These are phyloP conservation scores for Blastomyces gilchristii DNA, from an alignment of 2,329 filamentous ascomycete species.

Conservation along the genomic window DNA sequence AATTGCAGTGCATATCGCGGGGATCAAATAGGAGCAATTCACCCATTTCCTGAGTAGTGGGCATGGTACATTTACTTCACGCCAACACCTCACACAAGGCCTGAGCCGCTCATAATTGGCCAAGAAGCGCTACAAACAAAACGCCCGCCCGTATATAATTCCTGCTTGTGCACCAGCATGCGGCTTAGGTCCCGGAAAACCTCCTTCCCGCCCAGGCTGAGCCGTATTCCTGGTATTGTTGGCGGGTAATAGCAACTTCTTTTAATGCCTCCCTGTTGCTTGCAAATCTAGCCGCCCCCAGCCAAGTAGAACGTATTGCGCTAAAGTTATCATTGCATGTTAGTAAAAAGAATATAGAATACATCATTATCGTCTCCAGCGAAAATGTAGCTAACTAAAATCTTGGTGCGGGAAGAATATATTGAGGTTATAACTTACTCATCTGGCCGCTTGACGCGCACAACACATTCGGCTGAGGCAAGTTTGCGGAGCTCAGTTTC, in stretches of 20 bases:
- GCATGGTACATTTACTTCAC: background rate
- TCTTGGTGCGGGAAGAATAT: background rate
- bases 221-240: conserved; percentile 85
- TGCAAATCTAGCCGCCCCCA: conserved; percentile 70
- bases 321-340: conserved; percentile 20
- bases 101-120: background rate
- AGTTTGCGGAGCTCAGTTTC: conserved; percentile 60
- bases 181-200: conserved; percentile 42
- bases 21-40: background rate
- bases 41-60: background rate
- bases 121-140: background rate
- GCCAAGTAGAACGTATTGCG: conserved; percentile 73
- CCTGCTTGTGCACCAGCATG: background rate
- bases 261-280: conserved; percentile 54
- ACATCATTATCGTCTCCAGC: background rate
- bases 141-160: background rate
- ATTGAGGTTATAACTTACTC: conserved; percentile 40
- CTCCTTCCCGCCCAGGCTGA: conserved; percentile 61
- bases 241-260: conserved; percentile 64
- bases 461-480: conserved; percentile 65
- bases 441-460: conserved; percentile 58
- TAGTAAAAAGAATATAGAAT: background rate
- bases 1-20: background rate
- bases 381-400: conserved; percentile 2
- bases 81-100: background rate